phyloP scores from a whole-genome alignment of 345 rosid species.

The Melaleuca alternifolia region DNA sequence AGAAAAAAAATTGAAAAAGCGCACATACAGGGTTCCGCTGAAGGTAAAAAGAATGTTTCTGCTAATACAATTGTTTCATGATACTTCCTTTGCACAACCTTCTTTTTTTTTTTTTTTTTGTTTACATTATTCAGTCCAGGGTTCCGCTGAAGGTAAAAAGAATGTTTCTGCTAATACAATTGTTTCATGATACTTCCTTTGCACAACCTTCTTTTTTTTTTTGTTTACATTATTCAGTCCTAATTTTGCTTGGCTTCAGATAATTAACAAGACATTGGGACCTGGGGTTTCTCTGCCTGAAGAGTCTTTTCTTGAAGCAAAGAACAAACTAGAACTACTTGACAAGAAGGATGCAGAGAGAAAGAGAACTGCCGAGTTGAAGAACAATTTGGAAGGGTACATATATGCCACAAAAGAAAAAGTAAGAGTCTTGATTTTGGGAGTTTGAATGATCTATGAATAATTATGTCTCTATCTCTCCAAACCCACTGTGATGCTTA shows the following conservation, averaged over 20 bases:
- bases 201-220: neutral
- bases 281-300: slow-evolving; percentile 62
- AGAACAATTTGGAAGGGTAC: slow-evolving; percentile 88
- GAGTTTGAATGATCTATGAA: neutral
- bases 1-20: slow-evolving; percentile 73
- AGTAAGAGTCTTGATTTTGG: slow-evolving; percentile 19
- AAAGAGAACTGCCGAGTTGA: slow-evolving; percentile 86
- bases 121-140: neutral
- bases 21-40: slow-evolving; percentile 73
- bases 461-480: neutral
- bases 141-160: no score
- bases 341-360: slow-evolving; percentile 87
- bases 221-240: neutral
- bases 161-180: neutral
- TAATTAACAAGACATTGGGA: slow-evolving; percentile 70
- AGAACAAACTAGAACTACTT: slow-evolving; percentile 59
- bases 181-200: neutral
- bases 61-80: neutral
- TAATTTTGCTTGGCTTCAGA: slow-evolving; percentile 25
- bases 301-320: slow-evolving; percentile 63
- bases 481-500: neutral
- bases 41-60: slow-evolving; percentile 40
- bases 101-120: neutral
- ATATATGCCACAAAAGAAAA: slow-evolving; percentile 94
- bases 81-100: neutral